Percentiles rank a stretch among this genome's conserved stretches.
Conservation (phyloP, 1,139 yeast genomes). For the Saccharomyces pastorianus region DNA sequence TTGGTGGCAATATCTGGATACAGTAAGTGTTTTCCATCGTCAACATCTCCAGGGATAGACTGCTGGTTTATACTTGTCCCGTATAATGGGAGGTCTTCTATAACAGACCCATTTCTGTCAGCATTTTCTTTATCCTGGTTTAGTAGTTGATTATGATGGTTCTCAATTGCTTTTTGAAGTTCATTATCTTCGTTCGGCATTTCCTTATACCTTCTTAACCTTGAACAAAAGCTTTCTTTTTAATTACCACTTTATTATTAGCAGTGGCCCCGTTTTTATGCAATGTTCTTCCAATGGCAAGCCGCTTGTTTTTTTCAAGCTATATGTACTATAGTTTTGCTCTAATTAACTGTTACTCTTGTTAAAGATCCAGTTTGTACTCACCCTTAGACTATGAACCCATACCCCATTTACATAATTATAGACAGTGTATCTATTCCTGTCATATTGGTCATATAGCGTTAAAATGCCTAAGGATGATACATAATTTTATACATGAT, state of each 20-base stretch:
- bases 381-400: not conserved
- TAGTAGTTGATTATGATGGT: not conserved
- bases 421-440: not conserved
- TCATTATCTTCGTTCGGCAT: not conserved
- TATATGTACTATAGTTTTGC: not conserved
- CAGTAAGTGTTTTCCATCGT: slow-evolving; percentile 25
- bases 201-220: not conserved
- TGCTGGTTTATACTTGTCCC: not conserved
- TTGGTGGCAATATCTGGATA: slow-evolving; percentile 28
- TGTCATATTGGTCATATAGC: not conserved
- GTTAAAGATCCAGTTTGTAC: not conserved
- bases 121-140: not conserved
- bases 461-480: not conserved
- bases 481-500: not conserved
- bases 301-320: not conserved
- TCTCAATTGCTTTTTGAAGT: not conserved
- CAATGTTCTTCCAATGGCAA: not conserved
- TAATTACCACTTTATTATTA: not conserved
- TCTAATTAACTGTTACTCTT: not conserved
- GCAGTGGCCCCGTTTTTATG: not conserved
- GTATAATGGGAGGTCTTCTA: not conserved
- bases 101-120: not conserved
- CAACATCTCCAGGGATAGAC: slow-evolving; percentile 4
- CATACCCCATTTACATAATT: not conserved
- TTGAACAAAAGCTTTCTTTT: not conserved